A percentile compares a stretch with the other conserved stretches of the same genome.
phyloP scores from a whole-genome alignment of 768 basidiomycete genomes.

The Suillus paluster region DNA sequence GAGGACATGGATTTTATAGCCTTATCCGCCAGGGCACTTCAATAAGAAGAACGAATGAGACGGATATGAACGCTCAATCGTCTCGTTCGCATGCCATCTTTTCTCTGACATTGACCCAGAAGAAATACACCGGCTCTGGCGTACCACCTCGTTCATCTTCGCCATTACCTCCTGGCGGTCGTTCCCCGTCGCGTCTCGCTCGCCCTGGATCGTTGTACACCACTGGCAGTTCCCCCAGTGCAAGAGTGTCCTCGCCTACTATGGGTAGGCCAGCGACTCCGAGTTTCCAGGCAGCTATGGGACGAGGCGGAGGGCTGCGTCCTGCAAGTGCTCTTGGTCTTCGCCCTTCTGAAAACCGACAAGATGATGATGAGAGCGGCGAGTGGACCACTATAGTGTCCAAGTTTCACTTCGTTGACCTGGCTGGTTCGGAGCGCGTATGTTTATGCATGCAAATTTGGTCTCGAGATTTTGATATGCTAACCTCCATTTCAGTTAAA shows the following conservation, averaged over 20 bases:
- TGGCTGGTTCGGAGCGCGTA: constrained; percentile 95
- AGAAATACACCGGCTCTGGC: constrained; percentile 76
- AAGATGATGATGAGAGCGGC: constrained; percentile 64
- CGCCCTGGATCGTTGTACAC: constrained; percentile 82
- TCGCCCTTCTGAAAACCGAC: constrained; percentile 54
- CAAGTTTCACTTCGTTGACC: constrained; percentile 98
- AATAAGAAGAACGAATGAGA: constrained; percentile 93
- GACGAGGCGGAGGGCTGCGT: constrained; percentile 65
- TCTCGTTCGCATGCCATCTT: constrained; percentile 99
- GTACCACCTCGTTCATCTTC: constrained; percentile 76
- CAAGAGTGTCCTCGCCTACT: constrained; percentile 75
- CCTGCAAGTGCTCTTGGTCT: constrained; percentile 82
- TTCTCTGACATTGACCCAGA: constrained; percentile 92
- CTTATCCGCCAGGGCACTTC: constrained; percentile 88
- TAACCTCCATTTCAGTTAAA: constrained; percentile 66
- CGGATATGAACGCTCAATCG: constrained; percentile 98
- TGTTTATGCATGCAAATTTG: constrained; percentile 32
- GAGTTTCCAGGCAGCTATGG: constrained; percentile 77
- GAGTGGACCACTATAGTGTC: constrained; percentile 92
- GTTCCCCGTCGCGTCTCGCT: constrained; percentile 78
- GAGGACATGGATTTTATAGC: constrained; percentile 45
- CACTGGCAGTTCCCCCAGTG: constrained; percentile 38
- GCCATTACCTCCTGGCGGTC: constrained; percentile 72
- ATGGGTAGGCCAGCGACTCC: constrained; percentile 80
- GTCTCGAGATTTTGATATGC: constrained; percentile 11